These are phyloP conservation scores for Pistacia atlantica DNA, from an alignment of 345 rosid genomes.

Conservation along the genomic window DNA sequence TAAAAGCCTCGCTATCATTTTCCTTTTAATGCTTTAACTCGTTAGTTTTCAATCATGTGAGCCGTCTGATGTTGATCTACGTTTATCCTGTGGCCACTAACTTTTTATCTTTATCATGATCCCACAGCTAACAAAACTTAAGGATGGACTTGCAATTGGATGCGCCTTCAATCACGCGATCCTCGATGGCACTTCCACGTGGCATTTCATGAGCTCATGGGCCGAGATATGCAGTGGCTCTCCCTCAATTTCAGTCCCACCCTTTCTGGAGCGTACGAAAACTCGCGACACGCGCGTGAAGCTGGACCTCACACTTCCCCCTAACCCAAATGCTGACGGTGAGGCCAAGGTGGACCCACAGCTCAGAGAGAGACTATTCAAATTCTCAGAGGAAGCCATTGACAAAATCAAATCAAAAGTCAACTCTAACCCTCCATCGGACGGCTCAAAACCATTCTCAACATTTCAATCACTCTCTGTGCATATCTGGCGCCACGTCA, in stretches of 20 bases:
- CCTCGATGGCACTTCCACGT: constrained; percentile 84
- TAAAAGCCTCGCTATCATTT: too few species aligned
- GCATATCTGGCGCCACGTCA: constrained; percentile 94
- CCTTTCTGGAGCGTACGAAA: constrained; percentile 79
- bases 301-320: constrained; percentile 54
- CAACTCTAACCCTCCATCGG: constrained; percentile 52
- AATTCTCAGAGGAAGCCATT: constrained; percentile 71
- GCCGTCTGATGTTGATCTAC: not conserved
- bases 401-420: constrained; percentile 65
- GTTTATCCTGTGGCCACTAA: not conserved
- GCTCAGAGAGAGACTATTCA: constrained; percentile 69
- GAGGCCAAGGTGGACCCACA: constrained; percentile 27
- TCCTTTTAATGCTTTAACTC: too few species aligned
- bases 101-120: not conserved
- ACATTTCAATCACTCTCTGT: constrained; percentile 82
- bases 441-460: constrained; percentile 71
- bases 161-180: constrained; percentile 93
- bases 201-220: constrained; percentile 99
- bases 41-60: not conserved
- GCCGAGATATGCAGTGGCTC: constrained; percentile 65
- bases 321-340: constrained; percentile 49
- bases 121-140: constrained; percentile 79
- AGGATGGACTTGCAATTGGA: constrained; percentile 87
- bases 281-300: constrained; percentile 78
- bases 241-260: constrained; percentile 43